phyloP scores from a whole-genome alignment of 768 basidiomycete genomes.

The Macrolepiota dolichaula region DNA sequence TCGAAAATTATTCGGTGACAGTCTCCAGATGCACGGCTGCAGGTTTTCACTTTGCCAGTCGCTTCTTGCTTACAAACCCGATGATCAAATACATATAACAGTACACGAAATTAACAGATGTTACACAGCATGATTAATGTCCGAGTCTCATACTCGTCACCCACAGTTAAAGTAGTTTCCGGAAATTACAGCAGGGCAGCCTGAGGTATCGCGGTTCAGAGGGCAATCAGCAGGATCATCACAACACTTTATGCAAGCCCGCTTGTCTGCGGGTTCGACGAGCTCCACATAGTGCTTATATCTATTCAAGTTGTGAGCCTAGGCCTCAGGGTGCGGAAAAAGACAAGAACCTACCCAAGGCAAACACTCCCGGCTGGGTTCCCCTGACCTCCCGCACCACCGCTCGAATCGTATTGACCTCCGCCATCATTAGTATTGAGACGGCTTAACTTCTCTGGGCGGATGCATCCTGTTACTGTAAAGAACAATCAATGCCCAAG shows the following conservation, averaged over 20 bases:
- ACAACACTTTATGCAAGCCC: conserved; percentile 60
- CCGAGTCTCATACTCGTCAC: not conserved
- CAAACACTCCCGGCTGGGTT: conserved; percentile 52
- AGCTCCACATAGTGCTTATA: conserved; percentile 62
- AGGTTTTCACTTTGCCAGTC: not conserved
- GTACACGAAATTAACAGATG: not conserved
- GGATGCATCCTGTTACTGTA: conserved; percentile 56
- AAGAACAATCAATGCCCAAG: not conserved
- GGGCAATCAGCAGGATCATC: conserved; percentile 53
- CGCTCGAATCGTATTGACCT: conserved; percentile 59
- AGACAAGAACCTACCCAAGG: conserved; percentile 33
- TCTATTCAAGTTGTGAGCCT: conserved; percentile 18
- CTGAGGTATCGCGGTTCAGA: conserved; percentile 44
- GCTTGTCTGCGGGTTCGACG: conserved; percentile 45
- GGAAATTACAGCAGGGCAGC: conserved; percentile 42
- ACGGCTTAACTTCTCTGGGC: conserved; percentile 36
- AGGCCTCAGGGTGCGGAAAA: not conserved
- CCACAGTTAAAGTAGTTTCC: not conserved
- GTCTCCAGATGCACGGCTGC: too few relatives aligned
- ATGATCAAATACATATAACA: not conserved
- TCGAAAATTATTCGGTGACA: too few relatives aligned
- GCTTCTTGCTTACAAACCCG: not conserved
- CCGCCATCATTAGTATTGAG: conserved; percentile 46
- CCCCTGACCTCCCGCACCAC: conserved; percentile 45
- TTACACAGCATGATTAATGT: not conserved